Conservation (phyloP, 768 basidiomycete species). For the Pleurotus citrinopileatus region DNA sequence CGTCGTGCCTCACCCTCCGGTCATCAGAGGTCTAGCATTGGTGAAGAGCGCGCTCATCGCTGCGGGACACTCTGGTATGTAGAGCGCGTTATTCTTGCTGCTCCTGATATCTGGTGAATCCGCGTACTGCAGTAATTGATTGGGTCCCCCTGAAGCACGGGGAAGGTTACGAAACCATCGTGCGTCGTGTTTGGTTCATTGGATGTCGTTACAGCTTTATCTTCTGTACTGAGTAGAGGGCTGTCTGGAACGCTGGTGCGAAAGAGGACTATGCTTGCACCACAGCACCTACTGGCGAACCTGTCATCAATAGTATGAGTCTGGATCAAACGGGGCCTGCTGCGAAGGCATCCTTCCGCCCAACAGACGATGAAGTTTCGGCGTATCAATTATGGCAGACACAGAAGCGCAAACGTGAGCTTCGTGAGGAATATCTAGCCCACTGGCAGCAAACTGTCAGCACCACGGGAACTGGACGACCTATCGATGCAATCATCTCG, state of each 20-base stretch:
- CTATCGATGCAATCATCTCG: slow-evolving; percentile 71
- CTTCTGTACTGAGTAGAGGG: slow-evolving; percentile 1
- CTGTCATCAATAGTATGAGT: slow-evolving; percentile 52
- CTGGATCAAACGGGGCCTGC: slow-evolving; percentile 27
- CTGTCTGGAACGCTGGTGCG: slow-evolving; percentile 32
- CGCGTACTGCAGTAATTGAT: slow-evolving; percentile 53
- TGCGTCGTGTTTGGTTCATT: slow-evolving; percentile 17
- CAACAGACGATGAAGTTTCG: slow-evolving; percentile 12
- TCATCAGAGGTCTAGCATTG: slow-evolving; percentile 55
- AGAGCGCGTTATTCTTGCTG: background rate
- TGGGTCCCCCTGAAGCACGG: slow-evolving; percentile 58
- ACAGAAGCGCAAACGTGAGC: slow-evolving; percentile 45
- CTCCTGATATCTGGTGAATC: no score
- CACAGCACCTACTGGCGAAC: slow-evolving; percentile 45
- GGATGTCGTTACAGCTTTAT: slow-evolving; percentile 1
- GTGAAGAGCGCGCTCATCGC: slow-evolving; percentile 52
- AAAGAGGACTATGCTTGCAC: slow-evolving; percentile 41
- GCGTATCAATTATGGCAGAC: slow-evolving; percentile 60
- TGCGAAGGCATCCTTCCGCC: slow-evolving; percentile 21
- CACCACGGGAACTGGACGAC: slow-evolving; percentile 60
- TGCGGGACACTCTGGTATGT: slow-evolving; percentile 40
- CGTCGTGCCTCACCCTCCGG: slow-evolving; percentile 62
- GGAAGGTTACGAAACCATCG: slow-evolving; percentile 45
- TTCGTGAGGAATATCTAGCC: slow-evolving; percentile 60
- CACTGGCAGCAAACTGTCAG: slow-evolving; percentile 54